Evolutionary conservation across 2,329 filamentous ascomycete genomes (phyloP), one percentile per base, ranked within the genome.

Genomic region (Pseudocercospora eumusae): DNA sequence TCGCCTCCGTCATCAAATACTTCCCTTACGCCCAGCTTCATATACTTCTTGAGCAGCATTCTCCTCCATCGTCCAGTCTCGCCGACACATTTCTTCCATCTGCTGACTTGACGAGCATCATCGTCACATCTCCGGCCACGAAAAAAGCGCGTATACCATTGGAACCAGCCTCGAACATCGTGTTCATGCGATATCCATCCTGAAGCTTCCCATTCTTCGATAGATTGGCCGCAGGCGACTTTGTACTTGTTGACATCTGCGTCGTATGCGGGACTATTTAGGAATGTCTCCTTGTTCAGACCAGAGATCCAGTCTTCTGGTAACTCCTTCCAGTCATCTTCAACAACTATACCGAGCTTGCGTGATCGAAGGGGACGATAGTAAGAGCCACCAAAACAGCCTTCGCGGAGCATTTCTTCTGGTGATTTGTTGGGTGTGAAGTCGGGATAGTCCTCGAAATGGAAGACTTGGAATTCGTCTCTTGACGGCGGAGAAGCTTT

Each of bases 81-180:
- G 0, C 83, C 83, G 6, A 83, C 82, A 68, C 83, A 84, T 62
- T 78, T 81, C 68, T 72, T 75, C 83, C 83, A 85, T 58, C 83
- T 66, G 4, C 75, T 74, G 5, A 84, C 75, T 72, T 85, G 82
- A 60, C 82, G 74, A 33, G 79, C 81, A 64, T 84, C 82, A 57
- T 84, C 82, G 0, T 76, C 80, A 64, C 82, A 83, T 25, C 83
- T 71, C 42, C 82, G 68, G 0, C 82, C 82, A 21, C 74, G 75
- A 71, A 79, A 84, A 69, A 84, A 84, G 0, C 82, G 77, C 54
- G 78, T 79, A 68, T 84, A 84, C 82, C 82, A 84, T 68, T 84
- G 82, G 66, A 84, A 84, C 82, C 82, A 85, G 5, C 82, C 83
- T 50, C 83, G 70, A 1, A 83, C 79, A 69, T 85, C 83, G 57